Base-by-base conservation (phyloP, 2,329 filamentous ascomycete genomes). In the Phoma sp. region DNA sequence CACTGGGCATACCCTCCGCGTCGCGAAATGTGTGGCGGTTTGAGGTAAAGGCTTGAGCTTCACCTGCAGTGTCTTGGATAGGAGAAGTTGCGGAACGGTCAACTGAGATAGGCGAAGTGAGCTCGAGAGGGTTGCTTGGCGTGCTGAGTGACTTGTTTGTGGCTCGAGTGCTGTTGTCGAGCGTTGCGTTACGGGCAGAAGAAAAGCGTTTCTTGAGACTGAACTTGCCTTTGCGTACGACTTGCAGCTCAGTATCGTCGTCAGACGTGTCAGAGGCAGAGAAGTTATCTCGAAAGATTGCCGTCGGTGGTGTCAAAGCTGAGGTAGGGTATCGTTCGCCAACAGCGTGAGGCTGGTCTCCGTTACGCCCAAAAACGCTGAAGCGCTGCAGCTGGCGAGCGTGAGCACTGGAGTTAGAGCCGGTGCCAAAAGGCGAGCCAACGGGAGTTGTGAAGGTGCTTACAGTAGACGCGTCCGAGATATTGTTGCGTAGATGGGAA, bases 301-400 rank as follows among this genome's bases (percentile, higher is more conserved):
- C 60, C 26, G 68, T 62, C 10, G 80, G 79, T 36, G 78, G 76
- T 15, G 73, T 76, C 26, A 81, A 67, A 39, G 74, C 75, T 45
- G 77, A 78, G 9, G 77, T 80, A 21, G 80, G 80, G 60, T 82
- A 82, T 21, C 80, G 77, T 52, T 81, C 80, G 33, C 80, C 79
- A 23, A 75, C 74, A 43, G 72, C 74, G 63, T 75, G 71, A 42
- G 67, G 48, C 30, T 65, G 61, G 51, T 70, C 67, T 23, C 60
- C 58, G 51, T 47, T 57, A 47, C 62, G 62, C 21, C 68, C 57
- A 42, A 64, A 65, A 28, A 66, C 30, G 52, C 59, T 62, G 59
- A 66, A 60, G 37, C 58, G 53, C 18, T 64, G 57, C 23, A 58
- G 43, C 42, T 61, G 58, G 30, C 52, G 49, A 37, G 57, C 51